Evolutionary conservation across 345 rosid genomes (phyloP), one percentile per base, ranked within the genome.

Genomic region (Populus simonii): DNA sequence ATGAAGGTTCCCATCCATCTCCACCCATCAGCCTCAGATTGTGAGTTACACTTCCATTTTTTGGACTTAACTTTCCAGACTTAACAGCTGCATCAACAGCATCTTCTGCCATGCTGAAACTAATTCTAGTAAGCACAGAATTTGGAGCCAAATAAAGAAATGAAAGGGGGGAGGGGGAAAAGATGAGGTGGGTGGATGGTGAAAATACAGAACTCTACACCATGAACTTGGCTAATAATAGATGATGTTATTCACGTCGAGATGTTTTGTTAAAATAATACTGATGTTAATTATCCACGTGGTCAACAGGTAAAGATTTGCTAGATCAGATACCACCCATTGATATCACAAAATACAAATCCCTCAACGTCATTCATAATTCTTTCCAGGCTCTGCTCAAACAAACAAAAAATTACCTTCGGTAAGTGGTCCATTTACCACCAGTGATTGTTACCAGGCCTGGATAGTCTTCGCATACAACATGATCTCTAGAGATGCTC

Each of bases 91-190:
- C 92, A 86, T 93, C 76, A 74, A 96, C 98, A 68, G 99, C 99
- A 85, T 96, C 98, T 86, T 96, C 96, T 81, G 98, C 99, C 99
- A 96, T 93, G 84, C 99, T 93, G 96, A 86, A 92, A 91, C 17
- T 12, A 74, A 57, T 68, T 72, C 71, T 51, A 76, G 78, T 87
- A 72, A 84, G 86, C 69, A 71, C 41, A 72, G 67, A 47, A 74
- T 61, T 43, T 29, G 38, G 39, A 43, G 47, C 43, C 2, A n/a
- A 47, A 57, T 23, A 22, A 10, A 61, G 6, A 20, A 27, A 31
- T 33, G 27, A 45, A 38, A 55, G 38, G 27, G 51, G 29, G 23
- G 17, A 25, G 25, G 25, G 25, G 25, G 25, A 25, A 25, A 25
- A 25, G 25, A 25, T 25, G 25, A 1, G 51, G 1, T 65, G 39